A percentile compares a stretch with the other conserved stretches of the same genome.
These are phyloP conservation scores for Raffaelea ambrosiae DNA, from an alignment of 2,329 filamentous ascomycete species.

Conservation along the genomic window DNA sequence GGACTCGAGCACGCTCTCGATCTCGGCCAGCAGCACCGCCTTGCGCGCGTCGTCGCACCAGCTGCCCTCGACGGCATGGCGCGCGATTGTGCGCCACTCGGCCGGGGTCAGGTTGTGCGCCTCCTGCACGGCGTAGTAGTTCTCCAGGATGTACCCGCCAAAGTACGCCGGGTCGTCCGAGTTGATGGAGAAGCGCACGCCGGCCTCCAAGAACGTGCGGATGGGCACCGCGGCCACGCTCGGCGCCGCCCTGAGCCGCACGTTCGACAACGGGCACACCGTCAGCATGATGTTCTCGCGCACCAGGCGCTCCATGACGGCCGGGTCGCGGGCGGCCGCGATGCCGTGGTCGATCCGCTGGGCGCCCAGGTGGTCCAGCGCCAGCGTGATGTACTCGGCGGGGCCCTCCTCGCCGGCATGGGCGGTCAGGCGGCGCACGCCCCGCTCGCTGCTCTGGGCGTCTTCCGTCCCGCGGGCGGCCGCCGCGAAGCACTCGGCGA, in stretches of 20 bases:
- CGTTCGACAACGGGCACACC: slow-evolving; percentile 67
- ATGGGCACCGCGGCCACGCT: slow-evolving; percentile 51
- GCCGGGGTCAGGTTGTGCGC: slow-evolving; percentile 51
- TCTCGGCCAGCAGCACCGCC: slow-evolving; percentile 40
- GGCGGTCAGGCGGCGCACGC: slow-evolving; percentile 46
- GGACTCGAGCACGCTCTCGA: slow-evolving; percentile 25
- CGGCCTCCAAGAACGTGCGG: slow-evolving; percentile 51
- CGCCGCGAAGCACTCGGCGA: slow-evolving; percentile 43
- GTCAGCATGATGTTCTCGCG: slow-evolving; percentile 53
- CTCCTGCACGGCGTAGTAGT: slow-evolving; percentile 68
- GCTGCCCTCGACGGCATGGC: slow-evolving; percentile 55
- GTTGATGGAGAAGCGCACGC: slow-evolving; percentile 63
- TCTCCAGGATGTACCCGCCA: slow-evolving; percentile 65
- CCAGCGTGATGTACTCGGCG: slow-evolving; percentile 53
- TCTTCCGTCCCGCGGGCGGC: slow-evolving; percentile 10
- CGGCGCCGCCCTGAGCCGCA: slow-evolving; percentile 49
- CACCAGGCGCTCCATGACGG: slow-evolving; percentile 50
- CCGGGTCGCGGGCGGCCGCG: slow-evolving; percentile 50
- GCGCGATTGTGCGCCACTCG: slow-evolving; percentile 61
- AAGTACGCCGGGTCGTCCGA: slow-evolving; percentile 71
- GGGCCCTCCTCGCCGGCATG: slow-evolving; percentile 73
- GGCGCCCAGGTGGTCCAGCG: slow-evolving; percentile 53
- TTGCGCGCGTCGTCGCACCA: slow-evolving; percentile 62
- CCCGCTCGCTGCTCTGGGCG: slow-evolving; percentile 12
- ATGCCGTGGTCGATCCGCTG: slow-evolving; percentile 70